Conservation (phyloP, 345 rosid species). For the Noccaea caerulescens region DNA sequence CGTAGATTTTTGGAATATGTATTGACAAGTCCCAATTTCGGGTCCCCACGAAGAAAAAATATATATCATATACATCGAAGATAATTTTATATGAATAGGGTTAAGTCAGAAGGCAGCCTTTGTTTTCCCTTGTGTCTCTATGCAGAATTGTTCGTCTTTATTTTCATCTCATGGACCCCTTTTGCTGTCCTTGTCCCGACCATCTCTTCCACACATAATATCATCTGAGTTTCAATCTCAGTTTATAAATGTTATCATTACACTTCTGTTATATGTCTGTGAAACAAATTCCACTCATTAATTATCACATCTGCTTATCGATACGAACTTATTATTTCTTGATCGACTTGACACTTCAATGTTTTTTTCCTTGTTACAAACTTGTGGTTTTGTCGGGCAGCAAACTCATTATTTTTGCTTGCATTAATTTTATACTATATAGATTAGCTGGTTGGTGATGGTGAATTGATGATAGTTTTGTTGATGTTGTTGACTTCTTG, state of each 20-base stretch:
- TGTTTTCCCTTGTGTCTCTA: slow-evolving; percentile 26
- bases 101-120: slow-evolving; percentile 45
- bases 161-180: slow-evolving; percentile 41
- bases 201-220: slow-evolving; percentile 42
- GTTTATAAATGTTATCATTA: slow-evolving; percentile 25
- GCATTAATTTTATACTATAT: slow-evolving; percentile 9
- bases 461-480: slow-evolving; percentile 20
- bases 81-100: slow-evolving; percentile 23
- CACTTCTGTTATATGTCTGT: slow-evolving; percentile 9
- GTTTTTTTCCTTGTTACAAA: slow-evolving; percentile 11
- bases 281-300: neutral
- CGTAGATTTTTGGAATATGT: slow-evolving; percentile 35
- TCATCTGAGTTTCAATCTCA: slow-evolving; percentile 28
- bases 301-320: slow-evolving; percentile 14
- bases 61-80: neutral
- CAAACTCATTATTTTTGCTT: slow-evolving; percentile 29
- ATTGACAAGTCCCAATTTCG: slow-evolving; percentile 38
- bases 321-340: slow-evolving; percentile 9
- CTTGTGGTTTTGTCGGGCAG: slow-evolving; percentile 32
- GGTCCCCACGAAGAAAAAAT: slow-evolving; percentile 29
- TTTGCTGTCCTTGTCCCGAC: slow-evolving; percentile 40
- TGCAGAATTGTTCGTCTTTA: slow-evolving; percentile 39
- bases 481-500: slow-evolving; percentile 38
- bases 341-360: slow-evolving; percentile 22
- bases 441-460: slow-evolving; percentile 42